Percentiles rank a stretch among this genome's conserved stretches.
Evolutionary conservation across 2,329 filamentous ascomycete genomes (phyloP).

Genomic region (Rhexocercosporidium sp.): DNA sequence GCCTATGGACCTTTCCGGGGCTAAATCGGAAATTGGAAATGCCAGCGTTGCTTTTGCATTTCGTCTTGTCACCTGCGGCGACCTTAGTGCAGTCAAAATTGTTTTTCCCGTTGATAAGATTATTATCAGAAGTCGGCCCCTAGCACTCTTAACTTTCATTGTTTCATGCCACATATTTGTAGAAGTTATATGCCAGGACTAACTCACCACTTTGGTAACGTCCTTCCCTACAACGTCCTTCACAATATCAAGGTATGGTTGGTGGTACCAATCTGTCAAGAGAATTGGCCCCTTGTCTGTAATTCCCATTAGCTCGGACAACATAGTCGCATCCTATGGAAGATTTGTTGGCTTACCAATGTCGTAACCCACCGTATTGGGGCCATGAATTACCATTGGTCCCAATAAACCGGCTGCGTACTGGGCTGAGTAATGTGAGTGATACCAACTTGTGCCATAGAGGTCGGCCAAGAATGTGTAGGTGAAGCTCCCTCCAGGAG

Average conservation of each 20-base stretch:
- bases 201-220: not conserved
- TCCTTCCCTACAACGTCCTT: slow-evolving; percentile 27
- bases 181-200: not conserved
- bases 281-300: slow-evolving; percentile 60
- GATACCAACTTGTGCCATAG: slow-evolving; percentile 52
- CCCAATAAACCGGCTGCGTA: slow-evolving; percentile 63
- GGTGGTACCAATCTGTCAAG: slow-evolving; percentile 47
- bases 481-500: slow-evolving; percentile 47
- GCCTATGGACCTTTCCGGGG: slow-evolving; percentile 50
- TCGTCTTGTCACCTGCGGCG: slow-evolving; percentile 29
- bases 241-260: slow-evolving; percentile 50
- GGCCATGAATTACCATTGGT: slow-evolving; percentile 65
- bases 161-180: no score
- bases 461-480: slow-evolving; percentile 38
- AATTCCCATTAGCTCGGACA: not conserved
- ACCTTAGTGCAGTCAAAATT: slow-evolving; percentile 37
- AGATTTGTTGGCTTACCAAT: slow-evolving; percentile 37
- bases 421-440: slow-evolving; percentile 60
- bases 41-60: slow-evolving; percentile 35
- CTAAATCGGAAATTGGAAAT: slow-evolving; percentile 46
- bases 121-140: slow-evolving; percentile 41
- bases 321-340: not conserved
- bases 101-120: slow-evolving; percentile 43
- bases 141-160: no score
- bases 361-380: slow-evolving; percentile 62